These are phyloP conservation scores for Coemansia asiatica DNA, from an alignment of 192 early-diverging fungal genomes.

Conservation along the genomic window DNA sequence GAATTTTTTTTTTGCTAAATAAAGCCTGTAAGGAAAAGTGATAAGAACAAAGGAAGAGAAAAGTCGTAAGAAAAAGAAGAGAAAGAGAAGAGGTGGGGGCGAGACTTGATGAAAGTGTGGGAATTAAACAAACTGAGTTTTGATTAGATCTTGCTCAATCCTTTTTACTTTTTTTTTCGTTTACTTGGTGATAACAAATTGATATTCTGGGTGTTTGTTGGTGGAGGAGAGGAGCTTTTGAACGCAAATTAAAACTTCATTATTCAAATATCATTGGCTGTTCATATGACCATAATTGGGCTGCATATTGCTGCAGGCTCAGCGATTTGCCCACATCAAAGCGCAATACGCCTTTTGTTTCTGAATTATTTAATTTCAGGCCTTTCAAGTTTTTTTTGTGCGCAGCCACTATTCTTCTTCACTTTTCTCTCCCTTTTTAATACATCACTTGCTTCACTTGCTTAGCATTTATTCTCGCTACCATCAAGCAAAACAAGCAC, in stretches of 20 bases:
- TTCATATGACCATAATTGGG: not conserved
- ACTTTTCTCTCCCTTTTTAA: not conserved
- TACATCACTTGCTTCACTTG: not conserved
- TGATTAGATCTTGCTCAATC: too few species aligned
- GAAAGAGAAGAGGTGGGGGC: not conserved
- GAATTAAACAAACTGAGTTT: too few species aligned
- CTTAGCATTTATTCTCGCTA: not conserved
- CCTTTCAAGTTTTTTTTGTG: not conserved
- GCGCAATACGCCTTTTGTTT: not conserved
- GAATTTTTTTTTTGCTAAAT: not conserved
- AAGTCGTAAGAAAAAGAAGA: not conserved
- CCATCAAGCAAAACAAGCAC: too few species aligned
- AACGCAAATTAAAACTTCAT: too few species aligned
- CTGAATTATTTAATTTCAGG: not conserved
- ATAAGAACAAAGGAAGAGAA: not conserved
- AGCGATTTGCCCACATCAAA: not conserved
- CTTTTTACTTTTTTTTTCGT: too few species aligned
- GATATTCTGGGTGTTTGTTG: too few species aligned
- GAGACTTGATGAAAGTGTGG: not conserved
- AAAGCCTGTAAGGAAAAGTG: not conserved
- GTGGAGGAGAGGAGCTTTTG: too few species aligned
- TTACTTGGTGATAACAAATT: too few species aligned
- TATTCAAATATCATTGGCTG: too few species aligned
- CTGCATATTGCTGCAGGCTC: not conserved
- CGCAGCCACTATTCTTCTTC: slow-evolving; percentile 2